Evolutionary conservation across 106 monocot species (phyloP).

Genomic region (Platanthera zijinensis): DNA sequence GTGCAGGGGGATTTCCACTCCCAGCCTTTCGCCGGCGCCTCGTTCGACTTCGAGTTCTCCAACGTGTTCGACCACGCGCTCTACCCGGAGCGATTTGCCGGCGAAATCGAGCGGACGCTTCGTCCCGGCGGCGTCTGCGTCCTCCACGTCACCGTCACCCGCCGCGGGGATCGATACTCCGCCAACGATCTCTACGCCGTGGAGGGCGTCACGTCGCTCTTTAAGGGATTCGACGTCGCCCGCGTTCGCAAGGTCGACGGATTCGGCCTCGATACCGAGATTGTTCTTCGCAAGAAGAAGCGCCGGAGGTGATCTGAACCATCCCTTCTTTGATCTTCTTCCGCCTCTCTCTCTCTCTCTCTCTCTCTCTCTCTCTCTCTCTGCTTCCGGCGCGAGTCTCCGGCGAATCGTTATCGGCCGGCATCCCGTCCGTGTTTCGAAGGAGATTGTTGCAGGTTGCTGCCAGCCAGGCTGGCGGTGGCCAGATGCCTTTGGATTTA

Average conservation of each 20-base stretch:
- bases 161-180: conserved; percentile 73
- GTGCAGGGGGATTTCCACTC: conserved; percentile 73
- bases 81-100: conserved; percentile 53
- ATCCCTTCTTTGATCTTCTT: not conserved
- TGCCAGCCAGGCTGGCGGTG: too few species aligned
- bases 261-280: conserved; percentile 82
- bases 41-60: conserved; percentile 95
- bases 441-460: too few species aligned
- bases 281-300: conserved; percentile 50
- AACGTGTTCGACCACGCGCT: conserved; percentile 97
- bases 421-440: not conserved
- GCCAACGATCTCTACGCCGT: conserved; percentile 69
- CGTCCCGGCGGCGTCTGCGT: conserved; percentile 51
- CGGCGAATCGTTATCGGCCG: not conserved
- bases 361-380: not conserved
- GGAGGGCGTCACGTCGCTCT: conserved; percentile 47
- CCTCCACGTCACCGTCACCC: conserved; percentile 55
- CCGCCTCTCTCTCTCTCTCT: not conserved
- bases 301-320: not conserved
- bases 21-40: conserved; percentile 55
- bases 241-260: conserved; percentile 55
- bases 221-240: conserved; percentile 40
- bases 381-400: not conserved
- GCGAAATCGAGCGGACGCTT: conserved; percentile 81
- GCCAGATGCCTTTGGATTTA: too few species aligned